Evolutionary conservation across 768 basidiomycete species (phyloP).

Genomic region (Boletus reticuloceps): DNA sequence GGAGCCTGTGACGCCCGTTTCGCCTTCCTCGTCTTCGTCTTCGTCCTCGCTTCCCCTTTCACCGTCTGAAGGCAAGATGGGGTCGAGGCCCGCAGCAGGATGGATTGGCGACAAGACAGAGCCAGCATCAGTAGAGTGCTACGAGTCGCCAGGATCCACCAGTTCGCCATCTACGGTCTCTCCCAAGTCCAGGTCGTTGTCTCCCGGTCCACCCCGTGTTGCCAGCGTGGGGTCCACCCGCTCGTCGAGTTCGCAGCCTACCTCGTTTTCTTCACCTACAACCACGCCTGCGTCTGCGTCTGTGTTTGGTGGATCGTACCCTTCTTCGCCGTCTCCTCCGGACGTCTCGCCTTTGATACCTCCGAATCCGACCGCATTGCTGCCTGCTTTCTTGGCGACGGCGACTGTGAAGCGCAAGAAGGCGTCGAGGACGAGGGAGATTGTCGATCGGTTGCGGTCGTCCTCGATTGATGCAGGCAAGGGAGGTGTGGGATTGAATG

Average conservation of each 20-base stretch:
- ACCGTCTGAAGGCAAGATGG: constrained; percentile 6
- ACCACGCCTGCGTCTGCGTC: constrained; percentile 8
- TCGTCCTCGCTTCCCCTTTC: constrained; percentile 17
- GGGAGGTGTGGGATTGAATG: constrained; percentile 4
- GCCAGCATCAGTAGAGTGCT: background rate
- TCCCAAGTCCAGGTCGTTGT: constrained; percentile 16
- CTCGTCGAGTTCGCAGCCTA: constrained; percentile 9
- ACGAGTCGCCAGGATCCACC: background rate
- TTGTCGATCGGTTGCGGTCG: constrained; percentile 27
- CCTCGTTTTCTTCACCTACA: constrained; percentile 8
- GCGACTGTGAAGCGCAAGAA: constrained; percentile 22
- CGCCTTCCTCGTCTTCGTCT: constrained; percentile 20
- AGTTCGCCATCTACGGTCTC: background rate
- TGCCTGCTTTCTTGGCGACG: constrained; percentile 25
- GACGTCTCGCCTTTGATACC: background rate
- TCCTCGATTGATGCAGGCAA: constrained; percentile 24
- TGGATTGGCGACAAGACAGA: constrained; percentile 4
- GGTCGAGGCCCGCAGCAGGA: background rate
- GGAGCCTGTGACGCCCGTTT: constrained; percentile 16
- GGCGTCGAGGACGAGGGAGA: constrained; percentile 29
- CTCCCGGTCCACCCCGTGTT: constrained; percentile 8
- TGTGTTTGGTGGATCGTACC: constrained; percentile 5
- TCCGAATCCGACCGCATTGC: constrained; percentile 12
- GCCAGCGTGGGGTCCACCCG: constrained; percentile 3
- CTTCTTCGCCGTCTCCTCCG: constrained; percentile 7